Percentiles rank a stretch among this genome's conserved stretches.
These are phyloP conservation scores for Zygoascus biomembranicola DNA, from an alignment of 805 yeast genomes.

Conservation along the genomic window DNA sequence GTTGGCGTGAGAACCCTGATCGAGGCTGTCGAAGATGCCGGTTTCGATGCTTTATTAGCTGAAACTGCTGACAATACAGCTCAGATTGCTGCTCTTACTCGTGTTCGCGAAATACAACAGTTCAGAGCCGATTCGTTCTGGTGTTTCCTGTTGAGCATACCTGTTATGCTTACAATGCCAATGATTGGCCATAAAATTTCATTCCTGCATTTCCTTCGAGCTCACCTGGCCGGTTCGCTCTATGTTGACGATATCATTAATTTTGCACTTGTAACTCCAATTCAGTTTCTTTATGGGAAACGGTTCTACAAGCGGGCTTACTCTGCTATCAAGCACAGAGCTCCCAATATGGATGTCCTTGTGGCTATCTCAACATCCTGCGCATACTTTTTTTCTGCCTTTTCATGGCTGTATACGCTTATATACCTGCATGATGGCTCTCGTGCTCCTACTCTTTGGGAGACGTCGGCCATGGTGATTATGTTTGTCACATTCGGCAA, in stretches of 20 bases:
- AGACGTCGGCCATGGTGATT: slow-evolving; percentile 78
- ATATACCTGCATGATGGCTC: slow-evolving; percentile 7
- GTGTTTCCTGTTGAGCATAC: slow-evolving; percentile 50
- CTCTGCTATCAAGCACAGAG: slow-evolving; percentile 55
- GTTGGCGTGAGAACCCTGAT: slow-evolving; percentile 60
- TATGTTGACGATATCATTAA: slow-evolving; percentile 57
- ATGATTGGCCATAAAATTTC: slow-evolving; percentile 24
- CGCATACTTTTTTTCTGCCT: slow-evolving; percentile 66
- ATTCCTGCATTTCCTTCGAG: slow-evolving; percentile 30
- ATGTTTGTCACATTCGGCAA: slow-evolving; percentile 84
- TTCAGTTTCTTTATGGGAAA: slow-evolving; percentile 61
- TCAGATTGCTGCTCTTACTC: slow-evolving; percentile 62
- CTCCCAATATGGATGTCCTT: slow-evolving; percentile 89
- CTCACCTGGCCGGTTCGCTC: slow-evolving; percentile 47
- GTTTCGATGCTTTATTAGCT: slow-evolving; percentile 45
- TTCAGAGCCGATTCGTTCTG: slow-evolving; percentile 56
- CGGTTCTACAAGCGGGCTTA: slow-evolving; percentile 58
- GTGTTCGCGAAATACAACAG: slow-evolving; percentile 59
- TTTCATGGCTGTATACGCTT: slow-evolving; percentile 43
- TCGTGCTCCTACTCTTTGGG: slow-evolving; percentile 71
- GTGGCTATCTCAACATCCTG: slow-evolving; percentile 75
- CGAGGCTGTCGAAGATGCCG: slow-evolving; percentile 41
- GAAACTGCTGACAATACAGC: slow-evolving; percentile 47
- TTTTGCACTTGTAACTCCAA: slow-evolving; percentile 46
- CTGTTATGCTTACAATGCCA: slow-evolving; percentile 44